Base-by-base conservation (phyloP, 192 early-diverging fungal species). In the Coemansia sp. region DNA sequence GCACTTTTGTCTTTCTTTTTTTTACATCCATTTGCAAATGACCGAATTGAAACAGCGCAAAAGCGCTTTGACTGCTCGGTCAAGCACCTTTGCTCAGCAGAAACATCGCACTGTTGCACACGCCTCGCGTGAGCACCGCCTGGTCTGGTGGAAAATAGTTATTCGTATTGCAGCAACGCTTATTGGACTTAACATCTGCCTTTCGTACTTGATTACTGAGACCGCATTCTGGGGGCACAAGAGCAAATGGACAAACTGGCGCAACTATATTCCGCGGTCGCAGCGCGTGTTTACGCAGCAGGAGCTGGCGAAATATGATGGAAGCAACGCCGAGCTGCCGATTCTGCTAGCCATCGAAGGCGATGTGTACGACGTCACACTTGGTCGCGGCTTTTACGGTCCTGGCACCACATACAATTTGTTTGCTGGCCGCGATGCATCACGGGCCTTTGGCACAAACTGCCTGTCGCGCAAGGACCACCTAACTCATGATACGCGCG, bases 391-490 rank as follows among this genome's bases (percentile, higher is more conserved):
- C 2, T 93, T 90, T 71, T 99, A 99, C 59, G 92, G 92, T 4
- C 85, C 82, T 48, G 91, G 90, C 57, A 73, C 71, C 63, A 54
- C 92, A 13, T 99, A 98, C 75, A 71, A 84, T 37, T 87, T 93
- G 73, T 99, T 96, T 82, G 81, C 93, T 7, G 96, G 97, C 1
- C 84, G 83, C 43, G 97, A 99, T 79, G 94, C 94, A 3, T 88
- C 95, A 12, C 83, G 97, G 26, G 94, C 97, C 12, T 99, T 91
- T 70, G 89, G 90, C 16, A 99, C 97, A 3, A 95, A 95, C 35
- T 99, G 97, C 73, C 93, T 98, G 65, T 61, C 92, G 57, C 58
- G 62, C 26, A 58, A 67, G 48, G 90, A 90, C 38, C 94, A 99
- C 67, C 74, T 96, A 20, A 97, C 95, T 10, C 95, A 95, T 62